Evolutionary conservation across 2,329 filamentous ascomycete genomes (phyloP).

Genomic region (Pseudogymnoascus sp.): DNA sequence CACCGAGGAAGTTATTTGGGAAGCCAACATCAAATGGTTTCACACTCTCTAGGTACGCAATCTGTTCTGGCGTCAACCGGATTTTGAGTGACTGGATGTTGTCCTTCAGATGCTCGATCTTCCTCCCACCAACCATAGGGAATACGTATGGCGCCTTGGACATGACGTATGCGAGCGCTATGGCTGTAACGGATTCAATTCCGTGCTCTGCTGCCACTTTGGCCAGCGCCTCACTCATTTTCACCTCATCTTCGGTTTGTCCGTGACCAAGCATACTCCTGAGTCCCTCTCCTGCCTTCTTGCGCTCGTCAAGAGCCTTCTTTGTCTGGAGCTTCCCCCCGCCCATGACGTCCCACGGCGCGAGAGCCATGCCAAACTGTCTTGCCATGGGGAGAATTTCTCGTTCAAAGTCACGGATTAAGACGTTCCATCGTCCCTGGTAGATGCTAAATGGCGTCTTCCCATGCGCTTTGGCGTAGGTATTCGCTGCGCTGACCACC

Average conservation of each 20-base stretch:
- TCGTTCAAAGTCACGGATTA: constrained; percentile 56
- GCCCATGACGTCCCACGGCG: constrained; percentile 50
- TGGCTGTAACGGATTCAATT: constrained; percentile 49
- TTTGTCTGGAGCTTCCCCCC: constrained; percentile 41
- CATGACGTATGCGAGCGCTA: constrained; percentile 67
- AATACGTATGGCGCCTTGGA: constrained; percentile 65
- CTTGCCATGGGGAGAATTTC: constrained; percentile 53
- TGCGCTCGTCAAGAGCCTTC: constrained; percentile 33
- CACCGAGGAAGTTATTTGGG: constrained; percentile 52
- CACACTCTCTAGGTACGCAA: constrained; percentile 57
- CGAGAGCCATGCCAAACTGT: constrained; percentile 49
- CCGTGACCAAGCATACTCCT: constrained; percentile 40
- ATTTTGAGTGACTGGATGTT: constrained; percentile 63
- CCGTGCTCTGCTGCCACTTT: constrained; percentile 50
- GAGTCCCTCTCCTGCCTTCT: constrained; percentile 22
- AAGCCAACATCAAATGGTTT: constrained; percentile 59
- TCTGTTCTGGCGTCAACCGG: constrained; percentile 51
- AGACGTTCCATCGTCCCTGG: constrained; percentile 57
- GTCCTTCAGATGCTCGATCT: constrained; percentile 58
- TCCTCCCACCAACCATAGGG: constrained; percentile 64
- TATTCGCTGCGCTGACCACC: constrained; percentile 59
- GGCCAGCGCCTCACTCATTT: constrained; percentile 33
- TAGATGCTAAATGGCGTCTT: constrained; percentile 63
- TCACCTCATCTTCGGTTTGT: constrained; percentile 21
- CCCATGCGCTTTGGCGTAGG: constrained; percentile 62